A percentile compares a stretch with the other conserved stretches of the same genome.
phyloP scores from a whole-genome alignment of 495 filamentous ascomycete species.

The Neurospora sp. region DNA sequence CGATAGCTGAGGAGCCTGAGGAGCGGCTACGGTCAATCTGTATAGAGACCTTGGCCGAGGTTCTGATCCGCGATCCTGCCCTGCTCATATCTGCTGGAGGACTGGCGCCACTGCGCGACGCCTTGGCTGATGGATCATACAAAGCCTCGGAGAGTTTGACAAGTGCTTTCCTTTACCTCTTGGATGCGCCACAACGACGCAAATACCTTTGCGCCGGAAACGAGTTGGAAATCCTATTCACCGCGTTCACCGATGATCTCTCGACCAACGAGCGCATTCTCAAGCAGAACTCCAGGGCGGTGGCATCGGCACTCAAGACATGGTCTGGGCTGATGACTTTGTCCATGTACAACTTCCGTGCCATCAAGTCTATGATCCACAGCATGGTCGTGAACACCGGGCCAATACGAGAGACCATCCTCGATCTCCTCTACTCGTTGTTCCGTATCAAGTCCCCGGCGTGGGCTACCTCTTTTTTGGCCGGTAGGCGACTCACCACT shows the following conservation, averaged over 20 bases:
- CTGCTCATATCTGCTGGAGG: conserved; percentile 73
- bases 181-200: conserved; percentile 74
- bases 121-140: conserved; percentile 82
- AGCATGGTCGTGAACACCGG: conserved; percentile 65
- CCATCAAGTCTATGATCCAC: conserved; percentile 70
- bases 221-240: conserved; percentile 68
- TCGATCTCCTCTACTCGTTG: conserved; percentile 85
- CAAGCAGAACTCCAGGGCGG: conserved; percentile 75
- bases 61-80: conserved; percentile 73
- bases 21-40: conserved; percentile 84
- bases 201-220: conserved; percentile 72
- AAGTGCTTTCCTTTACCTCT: conserved; percentile 72
- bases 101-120: conserved; percentile 69
- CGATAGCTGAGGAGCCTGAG: conserved; percentile 79
- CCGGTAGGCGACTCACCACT: conserved; percentile 83
- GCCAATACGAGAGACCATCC: conserved; percentile 55
- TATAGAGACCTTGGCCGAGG: conserved; percentile 84
- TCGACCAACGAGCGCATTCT: conserved; percentile 63
- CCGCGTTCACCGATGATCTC: conserved; percentile 79
- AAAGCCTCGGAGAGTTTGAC: conserved; percentile 81
- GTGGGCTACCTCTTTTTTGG: conserved; percentile 93
- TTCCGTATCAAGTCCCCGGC: conserved; percentile 90
- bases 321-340: conserved; percentile 85
- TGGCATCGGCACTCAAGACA: conserved; percentile 80
- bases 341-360: conserved; percentile 72